Evolutionary conservation across 1,139 yeast species (phyloP).

Genomic region (Zygosaccharomyces pseudobailii): DNA sequence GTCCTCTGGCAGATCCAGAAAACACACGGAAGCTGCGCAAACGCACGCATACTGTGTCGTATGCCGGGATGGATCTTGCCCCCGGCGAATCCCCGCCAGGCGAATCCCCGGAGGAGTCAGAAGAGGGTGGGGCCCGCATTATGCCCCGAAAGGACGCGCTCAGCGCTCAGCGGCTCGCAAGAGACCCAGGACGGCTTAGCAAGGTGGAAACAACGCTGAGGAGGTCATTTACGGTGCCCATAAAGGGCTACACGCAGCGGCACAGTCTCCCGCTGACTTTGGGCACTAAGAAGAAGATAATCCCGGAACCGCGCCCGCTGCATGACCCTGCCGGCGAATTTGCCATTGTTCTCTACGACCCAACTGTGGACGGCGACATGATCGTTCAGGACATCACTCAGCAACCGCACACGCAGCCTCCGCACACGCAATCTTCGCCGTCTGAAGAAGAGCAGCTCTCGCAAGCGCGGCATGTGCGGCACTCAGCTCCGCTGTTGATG

Average conservation of each 20-base stretch:
- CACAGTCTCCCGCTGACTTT: slow-evolving; percentile 62
- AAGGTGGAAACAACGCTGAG: slow-evolving; percentile 39
- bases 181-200: slow-evolving; percentile 31
- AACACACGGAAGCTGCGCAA: slow-evolving; percentile 37
- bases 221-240: slow-evolving; percentile 50
- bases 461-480: slow-evolving; percentile 10
- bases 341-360: slow-evolving; percentile 93
- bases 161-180: slow-evolving; percentile 41
- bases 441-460: slow-evolving; percentile 15
- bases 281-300: slow-evolving; percentile 69
- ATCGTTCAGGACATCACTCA: slow-evolving; percentile 20
- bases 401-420: slow-evolving; percentile 25
- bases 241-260: slow-evolving; percentile 38
- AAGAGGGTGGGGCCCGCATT: slow-evolving; percentile 10
- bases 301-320: slow-evolving; percentile 78
- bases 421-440: slow-evolving; percentile 10
- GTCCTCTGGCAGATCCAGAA: slow-evolving; percentile 33
- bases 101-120: slow-evolving; percentile 2
- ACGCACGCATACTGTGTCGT: slow-evolving; percentile 29
- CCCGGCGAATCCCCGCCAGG: slow-evolving; percentile 16
- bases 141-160: slow-evolving; percentile 45
- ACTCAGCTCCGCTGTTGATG: slow-evolving; percentile 23
- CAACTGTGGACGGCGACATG: slow-evolving; percentile 60
- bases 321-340: slow-evolving; percentile 92
- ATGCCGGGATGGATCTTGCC: slow-evolving; percentile 17